phyloP scores from a whole-genome alignment of 106 monocot species.

The Vanilla planifolia region DNA sequence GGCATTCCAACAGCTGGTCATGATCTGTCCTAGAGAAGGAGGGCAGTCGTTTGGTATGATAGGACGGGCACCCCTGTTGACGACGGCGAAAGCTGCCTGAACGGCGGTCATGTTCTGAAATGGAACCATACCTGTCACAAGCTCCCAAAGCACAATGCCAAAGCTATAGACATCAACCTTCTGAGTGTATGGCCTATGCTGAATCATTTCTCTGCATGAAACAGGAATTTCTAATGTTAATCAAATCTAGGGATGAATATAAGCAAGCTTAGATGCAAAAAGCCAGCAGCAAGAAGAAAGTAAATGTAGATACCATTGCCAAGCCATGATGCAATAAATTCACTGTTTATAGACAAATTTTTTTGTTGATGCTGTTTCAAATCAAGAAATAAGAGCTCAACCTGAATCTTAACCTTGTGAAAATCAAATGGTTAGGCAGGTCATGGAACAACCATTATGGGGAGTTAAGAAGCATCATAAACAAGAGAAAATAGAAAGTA shows the following conservation, averaged over 20 bases:
- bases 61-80: constrained; percentile 56
- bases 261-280: too few species aligned
- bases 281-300: too few species aligned
- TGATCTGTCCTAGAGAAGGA: neutral
- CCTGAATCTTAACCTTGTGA: too few species aligned
- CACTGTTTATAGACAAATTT: too few species aligned
- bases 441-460: too few species aligned
- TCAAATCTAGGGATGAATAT: neutral
- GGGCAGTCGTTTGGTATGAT: constrained; percentile 13
- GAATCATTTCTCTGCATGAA: constrained; percentile 29
- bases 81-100: constrained; percentile 70
- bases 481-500: too few species aligned
- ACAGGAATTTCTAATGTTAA: constrained; percentile 1
- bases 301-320: too few species aligned
- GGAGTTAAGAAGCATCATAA: too few species aligned
- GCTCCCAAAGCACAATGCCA: constrained; percentile 27
- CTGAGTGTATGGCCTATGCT: constrained; percentile 27
- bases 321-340: too few species aligned
- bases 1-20: constrained; percentile 16
- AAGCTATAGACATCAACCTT: constrained; percentile 30
- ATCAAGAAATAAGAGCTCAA: too few species aligned
- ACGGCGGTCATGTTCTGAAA: constrained; percentile 37
- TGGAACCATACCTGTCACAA: constrained; percentile 25
- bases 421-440: too few species aligned
- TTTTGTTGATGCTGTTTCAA: too few species aligned